Evolutionary conservation across 1,139 yeast species (phyloP).

Genomic region (Meyerozyma athensensis): DNA sequence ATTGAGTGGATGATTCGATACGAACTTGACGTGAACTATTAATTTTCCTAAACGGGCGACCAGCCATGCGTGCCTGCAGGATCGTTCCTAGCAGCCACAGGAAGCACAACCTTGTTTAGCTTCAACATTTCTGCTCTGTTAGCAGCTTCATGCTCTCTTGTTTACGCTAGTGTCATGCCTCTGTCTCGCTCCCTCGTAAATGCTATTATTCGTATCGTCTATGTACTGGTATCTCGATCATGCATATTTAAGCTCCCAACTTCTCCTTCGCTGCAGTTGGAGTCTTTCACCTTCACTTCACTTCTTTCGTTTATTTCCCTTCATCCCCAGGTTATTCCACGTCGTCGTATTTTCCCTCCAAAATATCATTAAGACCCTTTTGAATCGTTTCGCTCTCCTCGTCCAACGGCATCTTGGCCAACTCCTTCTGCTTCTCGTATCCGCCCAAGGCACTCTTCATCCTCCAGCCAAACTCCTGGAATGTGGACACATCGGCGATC

Average conservation of each 20-base stretch:
- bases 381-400: conserved; percentile 59
- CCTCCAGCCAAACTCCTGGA: conserved; percentile 67
- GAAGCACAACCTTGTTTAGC: no score
- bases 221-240: no score
- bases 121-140: no score
- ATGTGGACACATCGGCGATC: conserved; percentile 65
- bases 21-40: not conserved
- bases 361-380: conserved; percentile 42
- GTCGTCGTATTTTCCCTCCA: conserved; percentile 39
- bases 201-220: no score
- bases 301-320: not conserved
- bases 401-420: conserved; percentile 56
- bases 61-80: conserved; percentile 3
- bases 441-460: conserved; percentile 71
- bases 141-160: no score
- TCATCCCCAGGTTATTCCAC: not conserved
- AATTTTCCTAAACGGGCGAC: conserved; percentile 3
- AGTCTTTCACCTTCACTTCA: not conserved
- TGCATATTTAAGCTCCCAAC: no score
- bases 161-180: no score
- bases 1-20: no score
- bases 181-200: no score
- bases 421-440: conserved; percentile 45
- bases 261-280: no score
- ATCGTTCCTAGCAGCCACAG: not conserved